phyloP scores from a whole-genome alignment of 2,329 filamentous ascomycete species.

The Arthroderma sp. region DNA sequence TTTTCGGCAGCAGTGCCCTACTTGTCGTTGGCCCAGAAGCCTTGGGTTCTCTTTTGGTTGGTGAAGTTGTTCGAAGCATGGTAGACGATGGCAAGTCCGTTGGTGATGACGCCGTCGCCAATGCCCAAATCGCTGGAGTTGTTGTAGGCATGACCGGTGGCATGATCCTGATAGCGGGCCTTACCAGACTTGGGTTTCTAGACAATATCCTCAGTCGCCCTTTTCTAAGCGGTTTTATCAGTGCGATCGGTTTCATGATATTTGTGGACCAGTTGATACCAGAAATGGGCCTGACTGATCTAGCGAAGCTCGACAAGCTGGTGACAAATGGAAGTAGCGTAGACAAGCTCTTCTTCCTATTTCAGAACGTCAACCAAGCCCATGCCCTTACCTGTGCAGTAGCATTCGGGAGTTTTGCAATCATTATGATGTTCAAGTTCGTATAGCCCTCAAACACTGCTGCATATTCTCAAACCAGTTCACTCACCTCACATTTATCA shows the following conservation, averaged over 20 bases:
- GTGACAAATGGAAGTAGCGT: conserved; percentile 73
- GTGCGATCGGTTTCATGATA: conserved; percentile 91
- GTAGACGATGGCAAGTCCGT: conserved; percentile 54
- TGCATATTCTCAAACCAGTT: background rate
- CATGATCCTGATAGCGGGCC: conserved; percentile 74
- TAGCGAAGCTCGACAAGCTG: conserved; percentile 48
- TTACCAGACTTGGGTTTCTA: conserved; percentile 77
- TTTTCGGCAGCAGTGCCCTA: conserved; percentile 80
- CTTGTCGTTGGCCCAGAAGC: conserved; percentile 94
- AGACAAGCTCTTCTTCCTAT: conserved; percentile 71
- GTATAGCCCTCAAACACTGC: conserved; percentile 15
- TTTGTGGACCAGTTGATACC: conserved; percentile 89
- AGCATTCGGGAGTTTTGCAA: conserved; percentile 62
- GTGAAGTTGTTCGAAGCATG: conserved; percentile 67
- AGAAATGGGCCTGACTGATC: conserved; percentile 61
- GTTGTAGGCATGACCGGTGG: conserved; percentile 77
- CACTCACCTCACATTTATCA: conserved; percentile 20
- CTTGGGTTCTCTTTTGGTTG: conserved; percentile 78
- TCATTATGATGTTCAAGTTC: conserved; percentile 84
- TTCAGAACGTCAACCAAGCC: conserved; percentile 49
- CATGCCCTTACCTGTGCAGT: conserved; percentile 67
- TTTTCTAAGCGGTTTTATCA: conserved; percentile 90
- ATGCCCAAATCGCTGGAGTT: conserved; percentile 75
- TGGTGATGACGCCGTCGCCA: conserved; percentile 55
- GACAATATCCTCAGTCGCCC: conserved; percentile 89